These are phyloP conservation scores for Azolla pinnata DNA, from an alignment of 75 land plant species.

Conservation along the genomic window DNA sequence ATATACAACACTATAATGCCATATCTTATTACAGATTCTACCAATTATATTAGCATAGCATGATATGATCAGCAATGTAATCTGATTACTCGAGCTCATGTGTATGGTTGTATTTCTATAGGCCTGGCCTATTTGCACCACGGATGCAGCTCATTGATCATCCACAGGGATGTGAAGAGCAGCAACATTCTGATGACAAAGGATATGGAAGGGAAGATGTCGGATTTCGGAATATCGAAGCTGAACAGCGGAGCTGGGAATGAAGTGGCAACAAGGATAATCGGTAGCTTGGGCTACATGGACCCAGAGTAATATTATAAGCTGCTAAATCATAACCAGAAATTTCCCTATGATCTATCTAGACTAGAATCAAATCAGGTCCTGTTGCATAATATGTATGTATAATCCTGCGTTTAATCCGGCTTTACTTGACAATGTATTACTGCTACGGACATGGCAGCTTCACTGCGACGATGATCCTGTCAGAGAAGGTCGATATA, in stretches of 20 bases:
- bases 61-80: too few relatives aligned
- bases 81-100: too few relatives aligned
- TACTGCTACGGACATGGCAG: too few relatives aligned
- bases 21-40: neutral
- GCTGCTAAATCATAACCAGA: too few relatives aligned
- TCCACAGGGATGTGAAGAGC: conserved; percentile 12
- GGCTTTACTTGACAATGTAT: too few relatives aligned
- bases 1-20: too few relatives aligned
- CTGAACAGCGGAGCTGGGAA: neutral
- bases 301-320: conserved; percentile 14
- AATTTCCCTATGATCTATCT: too few relatives aligned
- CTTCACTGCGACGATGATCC: neutral
- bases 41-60: neutral
- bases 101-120: too few relatives aligned
- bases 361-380: too few relatives aligned
- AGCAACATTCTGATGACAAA: conserved; percentile 6
- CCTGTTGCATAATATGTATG: too few relatives aligned
- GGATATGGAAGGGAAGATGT: conserved; percentile 5
- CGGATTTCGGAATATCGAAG: conserved; percentile 16
- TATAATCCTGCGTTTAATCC: too few relatives aligned
- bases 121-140: conserved; percentile 10
- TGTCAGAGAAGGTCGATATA: conserved; percentile 16
- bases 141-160: neutral
- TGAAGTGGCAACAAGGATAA: neutral
- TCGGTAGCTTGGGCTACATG: conserved; percentile 6